phyloP scores from a whole-genome alignment of 2,329 filamentous ascomycete genomes.

The Escovopsis sp. region DNA sequence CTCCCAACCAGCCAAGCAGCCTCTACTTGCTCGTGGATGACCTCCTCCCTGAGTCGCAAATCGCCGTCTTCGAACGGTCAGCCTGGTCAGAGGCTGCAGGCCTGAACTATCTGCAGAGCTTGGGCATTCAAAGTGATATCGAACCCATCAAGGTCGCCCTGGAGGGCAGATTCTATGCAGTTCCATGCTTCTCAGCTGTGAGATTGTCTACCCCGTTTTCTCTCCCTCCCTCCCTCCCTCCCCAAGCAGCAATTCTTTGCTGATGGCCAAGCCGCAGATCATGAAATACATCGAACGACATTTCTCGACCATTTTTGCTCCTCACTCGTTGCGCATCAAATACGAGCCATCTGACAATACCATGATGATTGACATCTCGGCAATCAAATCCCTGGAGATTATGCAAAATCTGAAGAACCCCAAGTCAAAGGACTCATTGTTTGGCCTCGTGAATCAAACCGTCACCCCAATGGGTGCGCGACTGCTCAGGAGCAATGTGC shows the following conservation, averaged over 20 bases:
- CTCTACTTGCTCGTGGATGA: constrained; percentile 62
- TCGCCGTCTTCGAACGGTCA: constrained; percentile 49
- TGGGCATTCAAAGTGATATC: constrained; percentile 70
- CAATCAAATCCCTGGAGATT: constrained; percentile 74
- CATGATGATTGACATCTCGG: constrained; percentile 91
- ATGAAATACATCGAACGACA: constrained; percentile 68
- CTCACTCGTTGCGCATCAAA: constrained; percentile 70
- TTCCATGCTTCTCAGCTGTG: constrained; percentile 76
- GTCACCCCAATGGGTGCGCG: constrained; percentile 78
- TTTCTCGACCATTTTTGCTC: constrained; percentile 52
- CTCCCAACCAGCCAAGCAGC: constrained; percentile 54
- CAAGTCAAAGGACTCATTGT: constrained; percentile 70
- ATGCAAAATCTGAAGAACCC: constrained; percentile 71
- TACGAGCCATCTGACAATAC: constrained; percentile 82
- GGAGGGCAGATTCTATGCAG: constrained; percentile 72
- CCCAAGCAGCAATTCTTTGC: neutral
- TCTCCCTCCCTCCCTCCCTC: too few relatives aligned
- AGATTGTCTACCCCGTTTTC: constrained; percentile 19
- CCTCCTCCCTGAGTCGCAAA: constrained; percentile 17
- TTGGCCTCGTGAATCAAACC: constrained; percentile 74
- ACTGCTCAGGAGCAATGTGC: constrained; percentile 67
- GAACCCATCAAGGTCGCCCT: constrained; percentile 68
- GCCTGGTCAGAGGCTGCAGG: constrained; percentile 74
- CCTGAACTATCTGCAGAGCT: constrained; percentile 59
- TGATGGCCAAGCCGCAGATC: constrained; percentile 34